Conservation (phyloP, 768 basidiomycete species). For the Suillus alpinus region DNA sequence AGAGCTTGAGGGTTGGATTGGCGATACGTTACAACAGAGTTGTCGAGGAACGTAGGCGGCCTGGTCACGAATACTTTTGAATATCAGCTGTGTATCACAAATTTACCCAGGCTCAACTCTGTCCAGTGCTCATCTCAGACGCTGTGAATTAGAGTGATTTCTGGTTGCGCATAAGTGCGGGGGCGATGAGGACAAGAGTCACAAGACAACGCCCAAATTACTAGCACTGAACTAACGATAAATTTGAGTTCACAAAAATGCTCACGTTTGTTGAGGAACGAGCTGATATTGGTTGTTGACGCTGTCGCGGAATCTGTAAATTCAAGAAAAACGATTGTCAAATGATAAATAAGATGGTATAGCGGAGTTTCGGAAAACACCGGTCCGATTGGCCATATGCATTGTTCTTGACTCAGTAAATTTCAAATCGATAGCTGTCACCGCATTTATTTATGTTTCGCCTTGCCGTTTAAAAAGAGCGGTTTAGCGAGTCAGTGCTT, state of each 20-base stretch:
- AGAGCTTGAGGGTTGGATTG: constrained; percentile 34
- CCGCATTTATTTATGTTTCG: too few relatives aligned
- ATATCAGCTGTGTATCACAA: neutral
- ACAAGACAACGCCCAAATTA: neutral
- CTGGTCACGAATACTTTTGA: neutral
- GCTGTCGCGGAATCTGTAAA: neutral
- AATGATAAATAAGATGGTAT: neutral
- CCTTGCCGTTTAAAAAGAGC: too few relatives aligned
- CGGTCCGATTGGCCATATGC: too few relatives aligned
- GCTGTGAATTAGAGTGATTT: neutral
- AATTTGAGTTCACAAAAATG: neutral
- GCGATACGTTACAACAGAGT: constrained; percentile 12
- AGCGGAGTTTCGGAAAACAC: too few relatives aligned
- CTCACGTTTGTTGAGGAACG: neutral
- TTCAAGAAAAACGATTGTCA: neutral
- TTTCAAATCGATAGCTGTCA: too few relatives aligned
- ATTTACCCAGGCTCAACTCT: too few relatives aligned
- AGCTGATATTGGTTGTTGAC: too few relatives aligned
- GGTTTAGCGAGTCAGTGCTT: too few relatives aligned
- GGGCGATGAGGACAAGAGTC: neutral
- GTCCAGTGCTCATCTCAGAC: too few relatives aligned
- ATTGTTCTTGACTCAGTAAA: too few relatives aligned
- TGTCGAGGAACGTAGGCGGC: neutral
- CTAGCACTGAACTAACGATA: neutral
- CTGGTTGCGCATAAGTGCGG: neutral